Evolutionary conservation across 2,329 filamentous ascomycete species (phyloP), one percentile per base, ranked within the genome.

Genomic region (Fusarium sp.): DNA sequence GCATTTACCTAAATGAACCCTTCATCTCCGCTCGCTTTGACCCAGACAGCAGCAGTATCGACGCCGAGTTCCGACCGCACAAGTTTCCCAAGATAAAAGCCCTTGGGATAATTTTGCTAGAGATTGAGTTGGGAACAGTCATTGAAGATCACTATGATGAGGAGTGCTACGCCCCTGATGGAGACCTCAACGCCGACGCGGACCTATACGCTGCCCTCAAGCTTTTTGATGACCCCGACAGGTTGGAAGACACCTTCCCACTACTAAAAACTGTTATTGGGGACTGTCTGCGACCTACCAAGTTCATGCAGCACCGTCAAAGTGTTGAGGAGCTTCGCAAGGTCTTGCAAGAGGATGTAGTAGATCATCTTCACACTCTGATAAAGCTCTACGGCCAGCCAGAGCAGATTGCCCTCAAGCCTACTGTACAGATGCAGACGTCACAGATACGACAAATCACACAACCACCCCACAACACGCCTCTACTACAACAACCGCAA

Each of bases 241-340:
- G 48, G 16, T 30, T 52, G 10, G 48, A 52, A 52, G 48, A 52
- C 3, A 32, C 48, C 0, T 30, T 30, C 1, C 25, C 25, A 16
- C 10, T 30, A 3, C 25, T 52, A 2, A 52, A 68, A 14, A 59
- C 66, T 13, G 66, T 68, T 1, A 68, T 68, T 23, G 66, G 66
- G 3, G 66, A 64, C 2, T 68, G 66, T 52, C 7, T 68, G 3
- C 30, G 66, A 9, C 66, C 66, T 34, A 23, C 39, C 25, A 68
- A 59, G 9, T 68, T 68, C 23, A 68, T 64, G 66, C 60, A 57
- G 13, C 52, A 68, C n/a, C 66, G 66, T 2, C 66, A 68, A 8
- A 68, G 60, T 35, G 52, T 54, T 41, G 66, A 68, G 4, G 66
- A 68, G 25, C 66, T 68, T 27, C 60, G 66, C 14, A 64, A 41